Conservation (phyloP, 495 filamentous ascomycete species). For the Friedmanniomyces simplex region DNA sequence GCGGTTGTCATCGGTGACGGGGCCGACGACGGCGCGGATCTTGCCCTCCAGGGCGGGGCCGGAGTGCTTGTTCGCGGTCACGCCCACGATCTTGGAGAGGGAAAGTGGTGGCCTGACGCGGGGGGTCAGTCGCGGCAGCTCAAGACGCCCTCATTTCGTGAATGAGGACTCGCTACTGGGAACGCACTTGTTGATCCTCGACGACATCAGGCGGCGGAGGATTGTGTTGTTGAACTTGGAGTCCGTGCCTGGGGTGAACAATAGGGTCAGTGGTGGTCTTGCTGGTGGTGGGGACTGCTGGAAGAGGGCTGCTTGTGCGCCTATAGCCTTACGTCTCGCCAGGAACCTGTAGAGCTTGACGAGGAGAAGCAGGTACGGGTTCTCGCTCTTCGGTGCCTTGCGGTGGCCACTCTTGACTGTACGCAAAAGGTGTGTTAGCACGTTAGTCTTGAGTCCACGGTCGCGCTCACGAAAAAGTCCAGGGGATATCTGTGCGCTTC, state of each 20-base stretch:
- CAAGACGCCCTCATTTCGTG: neutral
- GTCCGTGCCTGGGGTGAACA: conserved; percentile 47
- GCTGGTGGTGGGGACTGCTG: neutral
- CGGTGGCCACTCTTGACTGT: conserved; percentile 51
- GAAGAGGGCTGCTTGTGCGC: neutral
- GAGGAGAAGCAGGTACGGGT: conserved; percentile 72
- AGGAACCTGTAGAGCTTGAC: conserved; percentile 99
- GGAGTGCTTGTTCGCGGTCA: conserved; percentile 47
- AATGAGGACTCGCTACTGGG: conserved; percentile 2
- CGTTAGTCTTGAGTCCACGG: neutral
- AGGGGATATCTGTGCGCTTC: neutral
- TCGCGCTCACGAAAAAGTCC: neutral
- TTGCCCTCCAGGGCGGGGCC: conserved; percentile 65
- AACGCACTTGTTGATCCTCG: conserved; percentile 13
- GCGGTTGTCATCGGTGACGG: conserved; percentile 94
- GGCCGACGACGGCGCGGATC: conserved; percentile 84
- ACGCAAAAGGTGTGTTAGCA: neutral
- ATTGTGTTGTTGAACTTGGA: conserved; percentile 93
- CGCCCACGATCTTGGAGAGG: conserved; percentile 73
- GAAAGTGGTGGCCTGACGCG: conserved; percentile 89
- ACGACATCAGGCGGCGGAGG: conserved; percentile 68
- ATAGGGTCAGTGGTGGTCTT: neutral
- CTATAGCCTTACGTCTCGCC: conserved; percentile 54
- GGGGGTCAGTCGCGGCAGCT: conserved; percentile 34
- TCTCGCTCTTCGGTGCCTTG: conserved; percentile 95